Evolutionary conservation across 2,329 filamentous ascomycete genomes (phyloP).

Genomic region (Pseudogymnoascus sp.): DNA sequence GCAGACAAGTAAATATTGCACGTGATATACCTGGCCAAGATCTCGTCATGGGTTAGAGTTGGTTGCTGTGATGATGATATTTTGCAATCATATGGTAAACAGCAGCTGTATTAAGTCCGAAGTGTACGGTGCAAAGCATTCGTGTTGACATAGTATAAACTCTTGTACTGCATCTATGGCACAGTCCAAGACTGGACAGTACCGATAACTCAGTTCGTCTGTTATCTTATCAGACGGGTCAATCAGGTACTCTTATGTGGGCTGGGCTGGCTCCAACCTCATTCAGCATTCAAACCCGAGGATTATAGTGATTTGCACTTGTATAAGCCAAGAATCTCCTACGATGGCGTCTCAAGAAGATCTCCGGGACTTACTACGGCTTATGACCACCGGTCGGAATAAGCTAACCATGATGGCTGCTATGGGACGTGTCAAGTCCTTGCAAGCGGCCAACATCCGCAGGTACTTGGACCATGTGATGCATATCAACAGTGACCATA

Average conservation of each 20-base stretch:
- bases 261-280: not conserved
- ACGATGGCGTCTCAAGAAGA: slow-evolving; percentile 50
- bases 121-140: not conserved
- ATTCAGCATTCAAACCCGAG: not conserved
- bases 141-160: not conserved
- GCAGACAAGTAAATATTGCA: not conserved
- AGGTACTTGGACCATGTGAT: slow-evolving; percentile 36
- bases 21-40: not conserved
- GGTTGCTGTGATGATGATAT: not conserved
- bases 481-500: slow-evolving; percentile 8
- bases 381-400: slow-evolving; percentile 45
- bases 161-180: too few species aligned
- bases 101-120: not conserved
- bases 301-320: not conserved
- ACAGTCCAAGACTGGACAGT: too few species aligned
- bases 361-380: slow-evolving; percentile 52
- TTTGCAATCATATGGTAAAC: not conserved
- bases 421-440: slow-evolving; percentile 49
- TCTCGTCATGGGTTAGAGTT: not conserved
- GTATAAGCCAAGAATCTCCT: not conserved
- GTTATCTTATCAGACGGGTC: slow-evolving; percentile 4
- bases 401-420: slow-evolving; percentile 53
- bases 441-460: slow-evolving; percentile 46
- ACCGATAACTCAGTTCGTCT: too few species aligned
- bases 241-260: not conserved